These are phyloP conservation scores for Camelina neglecta DNA, from an alignment of 345 rosid species.

Conservation along the genomic window DNA sequence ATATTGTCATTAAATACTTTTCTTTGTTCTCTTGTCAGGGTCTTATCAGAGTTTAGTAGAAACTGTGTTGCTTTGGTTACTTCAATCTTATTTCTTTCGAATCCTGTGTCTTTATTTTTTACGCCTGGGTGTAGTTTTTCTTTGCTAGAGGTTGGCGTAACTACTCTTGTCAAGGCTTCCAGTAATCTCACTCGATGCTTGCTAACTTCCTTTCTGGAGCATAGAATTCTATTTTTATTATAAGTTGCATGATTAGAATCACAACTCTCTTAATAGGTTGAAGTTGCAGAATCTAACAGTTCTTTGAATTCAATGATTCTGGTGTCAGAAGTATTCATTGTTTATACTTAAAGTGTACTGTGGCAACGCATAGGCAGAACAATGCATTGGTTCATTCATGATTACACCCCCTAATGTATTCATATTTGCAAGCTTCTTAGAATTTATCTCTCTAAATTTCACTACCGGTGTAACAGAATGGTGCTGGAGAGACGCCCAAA, in stretches of 20 bases:
- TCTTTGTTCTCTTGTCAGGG: not conserved
- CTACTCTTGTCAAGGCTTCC: not conserved
- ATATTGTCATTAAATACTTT: not conserved
- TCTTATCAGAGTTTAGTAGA: slow-evolving; percentile 1
- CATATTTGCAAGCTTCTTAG: not conserved
- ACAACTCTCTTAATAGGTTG: not conserved
- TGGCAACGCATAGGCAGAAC: slow-evolving; percentile 7
- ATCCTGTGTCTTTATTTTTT: not conserved
- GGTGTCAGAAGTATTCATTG: slow-evolving; percentile 11
- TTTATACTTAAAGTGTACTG: slow-evolving; percentile 1
- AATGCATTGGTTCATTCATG: slow-evolving; percentile 11
- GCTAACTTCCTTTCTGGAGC: not conserved
- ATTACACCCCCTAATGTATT: not conserved
- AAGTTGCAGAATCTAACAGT: not conserved
- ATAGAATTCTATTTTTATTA: slow-evolving; percentile 3
- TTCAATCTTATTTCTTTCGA: not conserved
- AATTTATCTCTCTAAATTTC: slow-evolving; percentile 9
- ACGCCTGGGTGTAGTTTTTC: not conserved
- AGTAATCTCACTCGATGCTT: slow-evolving; percentile 3
- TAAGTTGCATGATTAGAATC: slow-evolving; percentile 1
- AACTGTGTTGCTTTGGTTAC: slow-evolving; percentile 1
- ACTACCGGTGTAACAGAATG: slow-evolving; percentile 50
- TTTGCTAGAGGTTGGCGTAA: not conserved
- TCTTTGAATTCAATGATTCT: slow-evolving; percentile 14
- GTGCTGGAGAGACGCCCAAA: slow-evolving; percentile 59